Base-by-base conservation (phyloP, 495 filamentous ascomycete species). In the Melanomma pulvis-pyrius region DNA sequence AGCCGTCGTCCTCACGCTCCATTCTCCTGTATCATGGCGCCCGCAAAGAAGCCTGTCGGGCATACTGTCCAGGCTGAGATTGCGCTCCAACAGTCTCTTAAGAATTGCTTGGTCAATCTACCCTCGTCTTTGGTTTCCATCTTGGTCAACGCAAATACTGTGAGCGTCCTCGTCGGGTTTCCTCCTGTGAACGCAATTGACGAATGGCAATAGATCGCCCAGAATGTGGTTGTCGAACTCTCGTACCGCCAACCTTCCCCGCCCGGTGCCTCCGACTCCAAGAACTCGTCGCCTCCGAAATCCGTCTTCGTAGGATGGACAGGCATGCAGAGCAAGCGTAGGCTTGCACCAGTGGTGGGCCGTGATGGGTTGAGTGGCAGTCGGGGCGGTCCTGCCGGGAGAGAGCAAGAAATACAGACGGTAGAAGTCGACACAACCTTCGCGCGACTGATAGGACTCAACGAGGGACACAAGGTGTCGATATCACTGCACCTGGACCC, bases 221-320 rank as follows among this genome's bases (percentile, higher is more conserved):
- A 98, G 76, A 96, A 97, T 90, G 91, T 97, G 68, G 84, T 98
- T 63, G 89, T 98, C 75, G 94, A 98, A 76, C 82, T 98, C 34
- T 74, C 67, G 30, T 79, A 73, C 61, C 73, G 76, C 29, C 72
- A 75, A 58, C 74, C 62, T 66, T 73, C 56, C 70, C 67, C 71
- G 28, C 56, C 68, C 21, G 26, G 32, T 7, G 32, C 44, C 19
- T 61, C 59, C 4, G 67, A 60, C 15, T 19, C 63, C 3, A 68
- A 71, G 59, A 79, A 59, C 46, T 74, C 64, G 80, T 73, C 72
- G 74, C 77, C 73, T 26, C 83, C 83, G 73, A 88, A 82, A 68
- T 92, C 91, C 57, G 83, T 92, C 68, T 96, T 87, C 68, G 80
- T 94, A 49, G 94, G 94, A 71, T 98, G 96, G 96, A 96, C 94